Evolutionary conservation across 2,329 filamentous ascomycete genomes (phyloP), one percentile per base, ranked within the genome.

Genomic region (Achaetomium macrosporum): DNA sequence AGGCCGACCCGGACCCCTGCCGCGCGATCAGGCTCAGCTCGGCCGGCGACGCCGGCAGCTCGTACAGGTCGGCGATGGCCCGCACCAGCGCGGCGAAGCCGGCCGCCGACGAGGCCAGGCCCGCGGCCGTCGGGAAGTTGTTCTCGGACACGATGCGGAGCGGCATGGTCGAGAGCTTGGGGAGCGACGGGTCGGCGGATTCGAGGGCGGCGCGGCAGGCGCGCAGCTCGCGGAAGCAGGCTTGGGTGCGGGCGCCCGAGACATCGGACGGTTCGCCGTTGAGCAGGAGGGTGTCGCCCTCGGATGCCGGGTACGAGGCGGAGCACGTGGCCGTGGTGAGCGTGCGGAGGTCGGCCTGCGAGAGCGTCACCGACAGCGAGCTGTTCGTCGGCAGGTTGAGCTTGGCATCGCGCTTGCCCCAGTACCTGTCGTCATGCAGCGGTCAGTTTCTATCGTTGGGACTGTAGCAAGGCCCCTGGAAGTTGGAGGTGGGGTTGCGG

Each of bases 341-440:
- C 53, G 93, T 96, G 68, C 91, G 90, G 58, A 99, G 84, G 67
- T 96, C 92, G 69, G 82, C 79, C 74, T 99, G 93, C 47, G 90
- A 93, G 64, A 99, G 87, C 51, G 93, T 99, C 54, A 99, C 92
- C 58, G 90, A 96, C 66, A 99, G 84, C 60, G 93, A 99, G 60
- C 90, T 95, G 77, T 99, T 99, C 68, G 93, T 97, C 35, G 93
- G 93, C 52, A 97, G 87, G 73, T 99, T 99, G 64, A 97, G 83
- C 69, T 88, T 89, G 48, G 88, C 73, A 72, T 97, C 91, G 58
- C 93, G 88, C 76, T 99, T 99, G 64, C 95, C 93, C 93, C 95
- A 99, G 81, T 99, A 80, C 59, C 77, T 75, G 51, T 16, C 37
- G 30, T 36, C 9, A 87, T 69, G 80, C 37, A 42, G 19, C 33